Percentiles rank a stretch among this genome's conserved stretches.
phyloP scores from a whole-genome alignment of 2,329 filamentous ascomycete genomes.

The Diaporthe batatas region DNA sequence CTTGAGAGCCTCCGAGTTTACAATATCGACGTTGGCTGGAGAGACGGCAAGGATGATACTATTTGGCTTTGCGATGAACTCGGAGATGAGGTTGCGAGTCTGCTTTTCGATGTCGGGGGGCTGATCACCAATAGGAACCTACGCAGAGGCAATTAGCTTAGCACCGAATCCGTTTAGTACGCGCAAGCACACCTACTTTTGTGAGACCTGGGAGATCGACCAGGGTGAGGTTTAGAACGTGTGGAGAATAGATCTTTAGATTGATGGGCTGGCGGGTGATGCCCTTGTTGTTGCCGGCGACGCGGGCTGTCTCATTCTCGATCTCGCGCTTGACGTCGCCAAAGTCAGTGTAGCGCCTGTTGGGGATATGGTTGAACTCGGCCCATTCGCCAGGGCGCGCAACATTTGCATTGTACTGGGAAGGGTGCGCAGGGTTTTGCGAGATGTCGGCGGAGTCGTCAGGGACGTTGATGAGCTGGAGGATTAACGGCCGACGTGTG shows the following conservation, averaged over 20 bases:
- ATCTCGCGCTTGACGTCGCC: constrained; percentile 99
- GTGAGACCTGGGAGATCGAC: constrained; percentile 97
- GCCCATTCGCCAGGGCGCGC: constrained; percentile 86
- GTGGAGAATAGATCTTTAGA: constrained; percentile 96
- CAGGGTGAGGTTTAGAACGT: constrained; percentile 95
- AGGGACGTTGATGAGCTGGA: constrained; percentile 98
- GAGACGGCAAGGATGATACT: constrained; percentile 98
- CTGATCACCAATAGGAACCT: constrained; percentile 96
- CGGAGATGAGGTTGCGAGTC: constrained; percentile 97
- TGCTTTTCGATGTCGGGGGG: constrained; percentile 96
- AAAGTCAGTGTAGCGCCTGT: constrained; percentile 98
- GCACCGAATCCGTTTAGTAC: no score
- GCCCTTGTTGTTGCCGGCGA: constrained; percentile 95
- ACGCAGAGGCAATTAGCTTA: constrained; percentile 11
- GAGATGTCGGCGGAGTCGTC: constrained; percentile 75
- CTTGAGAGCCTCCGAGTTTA: constrained; percentile 98
- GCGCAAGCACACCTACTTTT: constrained; percentile 52
- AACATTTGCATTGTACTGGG: constrained; percentile 67
- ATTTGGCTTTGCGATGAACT: constrained; percentile 98
- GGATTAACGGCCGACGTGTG: constrained; percentile 91
- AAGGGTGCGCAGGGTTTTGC: constrained; percentile 35
- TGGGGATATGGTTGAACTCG: constrained; percentile 97
- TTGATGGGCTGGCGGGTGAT: constrained; percentile 98
- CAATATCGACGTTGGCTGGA: constrained; percentile 96
- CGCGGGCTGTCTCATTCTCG: constrained; percentile 93